These are phyloP conservation scores for Neurospora terricola DNA, from an alignment of 495 filamentous ascomycete species.

Conservation along the genomic window DNA sequence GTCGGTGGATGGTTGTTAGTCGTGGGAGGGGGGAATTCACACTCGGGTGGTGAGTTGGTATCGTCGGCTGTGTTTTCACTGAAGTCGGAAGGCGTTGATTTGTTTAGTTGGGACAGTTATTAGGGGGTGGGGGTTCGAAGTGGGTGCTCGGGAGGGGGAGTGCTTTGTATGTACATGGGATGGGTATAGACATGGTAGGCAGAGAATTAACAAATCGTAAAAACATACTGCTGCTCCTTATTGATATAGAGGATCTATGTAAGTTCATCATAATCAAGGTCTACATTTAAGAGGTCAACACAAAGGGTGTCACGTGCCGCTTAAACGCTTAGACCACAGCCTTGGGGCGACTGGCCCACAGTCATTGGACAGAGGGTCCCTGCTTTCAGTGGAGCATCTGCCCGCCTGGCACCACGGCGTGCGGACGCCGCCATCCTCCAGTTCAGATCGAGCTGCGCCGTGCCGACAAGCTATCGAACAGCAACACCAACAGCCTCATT, in stretches of 20 bases:
- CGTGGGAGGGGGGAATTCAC: not conserved
- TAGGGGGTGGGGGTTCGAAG: not conserved
- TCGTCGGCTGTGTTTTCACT: not conserved
- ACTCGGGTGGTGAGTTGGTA: not conserved
- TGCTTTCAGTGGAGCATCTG: not conserved
- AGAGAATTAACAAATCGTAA: not conserved
- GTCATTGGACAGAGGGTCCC: not conserved
- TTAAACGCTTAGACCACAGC: not conserved
- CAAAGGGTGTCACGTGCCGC: slow-evolving; percentile 2
- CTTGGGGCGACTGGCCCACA: not conserved
- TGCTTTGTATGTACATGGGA: not conserved
- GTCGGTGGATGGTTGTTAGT: not conserved
- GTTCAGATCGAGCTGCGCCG: not conserved
- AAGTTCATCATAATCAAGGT: no score
- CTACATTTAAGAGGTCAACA: not conserved
- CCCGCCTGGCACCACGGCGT: not conserved
- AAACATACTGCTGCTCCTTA: not conserved
- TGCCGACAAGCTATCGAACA: not conserved
- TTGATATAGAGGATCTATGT: no score
- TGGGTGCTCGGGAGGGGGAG: not conserved
- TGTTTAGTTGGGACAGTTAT: not conserved
- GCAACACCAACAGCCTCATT: not conserved
- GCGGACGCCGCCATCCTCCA: not conserved
- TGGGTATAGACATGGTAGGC: not conserved
- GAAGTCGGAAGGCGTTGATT: not conserved